phyloP scores from a whole-genome alignment of 2,329 filamentous ascomycete genomes.

The Diaporthe vexans region DNA sequence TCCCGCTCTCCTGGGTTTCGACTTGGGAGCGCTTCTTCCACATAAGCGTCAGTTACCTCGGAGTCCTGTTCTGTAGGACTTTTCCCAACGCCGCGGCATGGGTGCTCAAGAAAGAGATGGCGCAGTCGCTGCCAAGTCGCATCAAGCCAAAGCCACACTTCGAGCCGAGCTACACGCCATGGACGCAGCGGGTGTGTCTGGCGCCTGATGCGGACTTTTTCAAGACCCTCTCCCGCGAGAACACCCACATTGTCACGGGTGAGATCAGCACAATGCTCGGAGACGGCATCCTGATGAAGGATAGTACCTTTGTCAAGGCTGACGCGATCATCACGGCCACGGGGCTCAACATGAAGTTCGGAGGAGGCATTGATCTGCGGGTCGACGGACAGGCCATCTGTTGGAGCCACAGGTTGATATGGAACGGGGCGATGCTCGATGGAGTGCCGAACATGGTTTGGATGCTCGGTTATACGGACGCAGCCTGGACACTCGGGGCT shows the following conservation, averaged over 20 bases:
- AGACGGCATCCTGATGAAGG: constrained; percentile 58
- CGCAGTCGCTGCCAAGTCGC: constrained; percentile 68
- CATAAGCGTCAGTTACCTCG: constrained; percentile 34
- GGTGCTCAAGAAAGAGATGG: constrained; percentile 68
- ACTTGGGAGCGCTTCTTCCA: constrained; percentile 53
- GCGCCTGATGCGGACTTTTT: constrained; percentile 63
- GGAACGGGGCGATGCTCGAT: constrained; percentile 73
- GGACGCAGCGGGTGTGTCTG: constrained; percentile 79
- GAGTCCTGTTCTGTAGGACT: constrained; percentile 63
- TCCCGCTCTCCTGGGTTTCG: constrained; percentile 51
- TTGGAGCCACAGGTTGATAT: constrained; percentile 48
- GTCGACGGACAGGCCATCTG: constrained; percentile 29
- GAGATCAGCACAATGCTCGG: constrained; percentile 60
- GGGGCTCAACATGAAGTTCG: constrained; percentile 52
- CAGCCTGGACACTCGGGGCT: constrained; percentile 73
- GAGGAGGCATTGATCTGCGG: constrained; percentile 22
- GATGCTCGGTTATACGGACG: constrained; percentile 72
- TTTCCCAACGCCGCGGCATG: constrained; percentile 75
- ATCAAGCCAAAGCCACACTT: constrained; percentile 58
- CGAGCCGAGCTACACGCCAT: constrained; percentile 54
- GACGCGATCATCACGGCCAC: constrained; percentile 78
- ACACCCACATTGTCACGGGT: constrained; percentile 60
- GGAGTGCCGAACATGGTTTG: constrained; percentile 72
- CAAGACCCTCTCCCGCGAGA: constrained; percentile 49
- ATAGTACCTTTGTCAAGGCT: constrained; percentile 61